Conservation (phyloP, 2,329 filamentous ascomycete species). For the Ophiostoma sp. region DNA sequence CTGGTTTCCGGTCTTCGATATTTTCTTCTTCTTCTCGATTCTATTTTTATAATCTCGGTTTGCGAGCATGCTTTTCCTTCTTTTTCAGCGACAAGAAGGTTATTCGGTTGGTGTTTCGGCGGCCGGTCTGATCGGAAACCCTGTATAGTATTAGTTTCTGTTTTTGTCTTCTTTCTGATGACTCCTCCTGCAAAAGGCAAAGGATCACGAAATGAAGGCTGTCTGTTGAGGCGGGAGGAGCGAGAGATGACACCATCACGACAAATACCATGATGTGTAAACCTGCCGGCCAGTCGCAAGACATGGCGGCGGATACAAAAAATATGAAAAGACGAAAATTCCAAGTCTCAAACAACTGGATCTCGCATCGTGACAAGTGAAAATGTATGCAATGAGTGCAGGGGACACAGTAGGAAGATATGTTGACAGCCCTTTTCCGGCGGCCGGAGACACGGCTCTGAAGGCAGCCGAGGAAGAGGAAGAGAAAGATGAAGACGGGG, state of each 20-base stretch:
- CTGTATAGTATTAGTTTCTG: conserved; percentile 24
- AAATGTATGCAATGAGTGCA: no score
- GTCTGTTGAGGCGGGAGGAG: background rate
- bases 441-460: no score
- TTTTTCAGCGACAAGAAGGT: background rate
- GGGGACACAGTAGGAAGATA: no score
- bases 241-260: conserved; percentile 6
- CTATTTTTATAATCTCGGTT: background rate
- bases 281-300: conserved; percentile 14
- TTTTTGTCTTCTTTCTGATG: background rate
- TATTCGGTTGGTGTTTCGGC: conserved; percentile 23
- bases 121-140: conserved; percentile 11
- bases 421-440: no score
- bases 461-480: no score
- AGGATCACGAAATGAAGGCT: no score
- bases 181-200: no score
- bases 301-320: conserved; percentile 16
- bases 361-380: background rate
- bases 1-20: conserved; percentile 1
- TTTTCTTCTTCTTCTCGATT: conserved; percentile 11
- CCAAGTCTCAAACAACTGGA: conserved; percentile 6
- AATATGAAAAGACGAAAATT: conserved; percentile 20
- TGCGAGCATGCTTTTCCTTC: conserved; percentile 5
- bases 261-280: conserved; percentile 20
- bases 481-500: background rate